Evolutionary conservation across 169 alveolate species (phyloP), one percentile per base, ranked within the genome.

Genomic region (Eimeria acervulina): DNA sequence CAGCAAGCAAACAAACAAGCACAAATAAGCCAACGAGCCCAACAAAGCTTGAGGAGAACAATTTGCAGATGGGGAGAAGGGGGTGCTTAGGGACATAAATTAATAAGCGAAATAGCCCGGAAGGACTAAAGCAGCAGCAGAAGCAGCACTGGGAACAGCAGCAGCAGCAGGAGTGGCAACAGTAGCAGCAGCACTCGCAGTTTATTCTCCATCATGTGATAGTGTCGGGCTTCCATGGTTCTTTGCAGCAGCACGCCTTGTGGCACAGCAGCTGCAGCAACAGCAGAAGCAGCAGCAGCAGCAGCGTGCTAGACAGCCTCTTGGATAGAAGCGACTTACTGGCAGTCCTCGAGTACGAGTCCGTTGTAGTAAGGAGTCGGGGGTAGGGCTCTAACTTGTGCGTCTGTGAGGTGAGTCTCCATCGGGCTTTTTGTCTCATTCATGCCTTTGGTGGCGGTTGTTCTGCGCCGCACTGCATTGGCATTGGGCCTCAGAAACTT

Each of bases 291-390:
- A 40, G 91, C 66, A 76, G 38, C 72, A 10, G 63, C 26, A 47
- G 28, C 68, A 40, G n/a, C 42, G 13, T 26, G 3, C 12, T 17
- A 38, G 28, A 31, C 52, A 1, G 47, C 7, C 66, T 19, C 61
- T 0, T 78, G 44, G 40, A 10, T 28, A 40, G 28, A 8, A 78
- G 63, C 42, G 31, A 28, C 95, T 36, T 17, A 89, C 95, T 87
- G 87, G 74, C 72, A 59, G 44, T 94, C 96, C 59, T 94, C 96
- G 44, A 94, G 83, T 26, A 94, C 85, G 33, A 85, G 95, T 42
- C 83, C 91, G 90, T 94, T 94, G 91, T 94, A 94, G 83, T 70
- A 84, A 40, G 96, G 96, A 13, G 96, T 94, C 23, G 96, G 96
- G 59, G 95, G 96, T 70, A 94, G 90, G 19, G 47, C 68, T 55